phyloP scores from a whole-genome alignment of 306 rosid species.

The Trifolium pratense region DNA sequence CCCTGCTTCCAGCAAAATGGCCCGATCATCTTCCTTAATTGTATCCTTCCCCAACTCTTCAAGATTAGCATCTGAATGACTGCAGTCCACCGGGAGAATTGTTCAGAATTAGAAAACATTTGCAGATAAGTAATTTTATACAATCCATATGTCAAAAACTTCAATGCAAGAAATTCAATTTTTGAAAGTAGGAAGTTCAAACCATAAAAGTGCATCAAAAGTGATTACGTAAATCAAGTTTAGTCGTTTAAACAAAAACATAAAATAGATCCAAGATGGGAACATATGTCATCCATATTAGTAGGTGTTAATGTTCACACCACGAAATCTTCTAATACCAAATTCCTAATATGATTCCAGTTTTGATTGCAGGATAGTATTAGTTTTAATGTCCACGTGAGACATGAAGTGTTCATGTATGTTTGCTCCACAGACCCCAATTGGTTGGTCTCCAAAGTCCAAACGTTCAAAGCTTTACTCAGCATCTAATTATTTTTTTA shows the following conservation, averaged over 20 bases:
- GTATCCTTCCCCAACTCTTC: slow-evolving; percentile 83
- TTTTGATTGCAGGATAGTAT: slow-evolving; percentile 9
- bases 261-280: slow-evolving; percentile 25
- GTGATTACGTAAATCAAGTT: no score
- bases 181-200: slow-evolving; percentile 23
- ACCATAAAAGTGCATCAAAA: no score
- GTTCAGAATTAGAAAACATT: slow-evolving; percentile 38
- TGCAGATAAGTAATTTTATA: slow-evolving; percentile 11
- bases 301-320: slow-evolving; percentile 17
- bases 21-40: slow-evolving; percentile 81
- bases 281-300: slow-evolving; percentile 26
- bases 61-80: slow-evolving; percentile 88
- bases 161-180: slow-evolving; percentile 17
- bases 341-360: slow-evolving; percentile 13
- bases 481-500: slow-evolving; percentile 30
- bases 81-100: slow-evolving; percentile 47
- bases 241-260: slow-evolving; percentile 18
- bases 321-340: slow-evolving; percentile 17
- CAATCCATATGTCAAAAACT: slow-evolving; percentile 23
- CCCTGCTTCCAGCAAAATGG: slow-evolving; percentile 89
- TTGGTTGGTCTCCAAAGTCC: slow-evolving; percentile 25
- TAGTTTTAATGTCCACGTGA: slow-evolving; percentile 8
- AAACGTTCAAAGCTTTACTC: slow-evolving; percentile 31
- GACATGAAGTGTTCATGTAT: slow-evolving; percentile 30
- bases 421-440: slow-evolving; percentile 18